Percentiles rank a stretch among this genome's conserved stretches.
These are phyloP conservation scores for Globisporangium ultimum DNA, from an alignment of 352 stramenopile species.

Conservation along the genomic window DNA sequence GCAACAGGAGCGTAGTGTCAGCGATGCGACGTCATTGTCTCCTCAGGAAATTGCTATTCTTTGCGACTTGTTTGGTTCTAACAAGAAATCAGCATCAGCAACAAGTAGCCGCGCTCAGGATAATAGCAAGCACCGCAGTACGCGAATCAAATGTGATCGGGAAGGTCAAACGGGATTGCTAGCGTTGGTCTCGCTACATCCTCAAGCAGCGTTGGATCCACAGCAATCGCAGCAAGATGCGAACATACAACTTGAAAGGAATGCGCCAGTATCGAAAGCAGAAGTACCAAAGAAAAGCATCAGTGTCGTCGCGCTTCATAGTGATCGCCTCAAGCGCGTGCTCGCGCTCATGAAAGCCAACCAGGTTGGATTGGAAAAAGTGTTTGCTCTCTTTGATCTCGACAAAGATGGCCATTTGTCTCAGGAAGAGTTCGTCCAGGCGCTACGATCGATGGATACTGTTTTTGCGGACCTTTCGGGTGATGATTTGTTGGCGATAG, in stretches of 20 bases:
- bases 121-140: slow-evolving; percentile 14
- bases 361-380: slow-evolving; percentile 24
- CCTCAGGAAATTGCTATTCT: slow-evolving; percentile 55
- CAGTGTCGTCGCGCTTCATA: slow-evolving; percentile 15
- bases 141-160: slow-evolving; percentile 54
- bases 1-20: slow-evolving; percentile 19
- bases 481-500: slow-evolving; percentile 30
- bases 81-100: slow-evolving; percentile 11
- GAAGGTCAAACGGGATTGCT: slow-evolving; percentile 41
- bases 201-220: slow-evolving; percentile 2
- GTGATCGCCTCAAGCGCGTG: slow-evolving; percentile 36
- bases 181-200: slow-evolving; percentile 47
- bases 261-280: not conserved
- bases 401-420: slow-evolving; percentile 46
- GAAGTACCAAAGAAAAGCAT: not conserved
- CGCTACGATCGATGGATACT: slow-evolving; percentile 38
- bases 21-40: slow-evolving; percentile 50
- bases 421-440: slow-evolving; percentile 39
- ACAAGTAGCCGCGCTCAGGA: slow-evolving; percentile 5
- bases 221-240: not conserved
- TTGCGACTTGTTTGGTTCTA: slow-evolving; percentile 51
- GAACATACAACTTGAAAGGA: not conserved
- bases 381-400: slow-evolving; percentile 42
- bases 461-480: slow-evolving; percentile 44
- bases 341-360: slow-evolving; percentile 26